Evolutionary conservation across 2,329 filamentous ascomycete species (phyloP).

Genomic region (Aspergillus sp.): DNA sequence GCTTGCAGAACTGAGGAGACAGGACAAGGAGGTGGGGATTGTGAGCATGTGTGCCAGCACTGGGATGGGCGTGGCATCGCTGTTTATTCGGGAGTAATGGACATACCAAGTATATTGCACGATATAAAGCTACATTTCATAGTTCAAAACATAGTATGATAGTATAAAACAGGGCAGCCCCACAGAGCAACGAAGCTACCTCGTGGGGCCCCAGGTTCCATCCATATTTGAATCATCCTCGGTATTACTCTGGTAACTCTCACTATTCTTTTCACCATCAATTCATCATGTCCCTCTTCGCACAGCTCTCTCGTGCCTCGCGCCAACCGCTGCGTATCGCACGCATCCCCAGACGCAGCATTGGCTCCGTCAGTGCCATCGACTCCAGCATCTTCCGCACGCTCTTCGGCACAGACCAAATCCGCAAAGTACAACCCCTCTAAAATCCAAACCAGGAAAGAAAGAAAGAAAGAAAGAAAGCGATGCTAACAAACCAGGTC

Average conservation of each 20-base stretch:
- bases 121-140: no score
- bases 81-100: constrained; percentile 25
- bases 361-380: constrained; percentile 24
- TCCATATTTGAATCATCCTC: no score
- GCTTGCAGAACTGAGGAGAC: constrained; percentile 74
- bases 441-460: background rate
- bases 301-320: constrained; percentile 14
- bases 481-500: constrained; percentile 31
- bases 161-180: no score
- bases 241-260: no score
- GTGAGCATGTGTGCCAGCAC: constrained; percentile 75
- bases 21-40: constrained; percentile 82
- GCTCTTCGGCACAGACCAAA: constrained; percentile 14
- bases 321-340: constrained; percentile 6
- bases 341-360: constrained; percentile 64
- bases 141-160: no score
- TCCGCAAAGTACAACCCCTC: constrained; percentile 7
- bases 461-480: background rate
- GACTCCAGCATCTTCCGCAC: constrained; percentile 16
- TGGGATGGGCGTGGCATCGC: constrained; percentile 27
- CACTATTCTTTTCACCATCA: no score
- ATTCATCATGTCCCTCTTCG: constrained; percentile 14
- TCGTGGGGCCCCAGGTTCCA: no score
- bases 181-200: no score
- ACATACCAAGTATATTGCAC: background rate